Evolutionary conservation across 2,329 filamentous ascomycete genomes (phyloP).

Genomic region (Didymella pomorum): DNA sequence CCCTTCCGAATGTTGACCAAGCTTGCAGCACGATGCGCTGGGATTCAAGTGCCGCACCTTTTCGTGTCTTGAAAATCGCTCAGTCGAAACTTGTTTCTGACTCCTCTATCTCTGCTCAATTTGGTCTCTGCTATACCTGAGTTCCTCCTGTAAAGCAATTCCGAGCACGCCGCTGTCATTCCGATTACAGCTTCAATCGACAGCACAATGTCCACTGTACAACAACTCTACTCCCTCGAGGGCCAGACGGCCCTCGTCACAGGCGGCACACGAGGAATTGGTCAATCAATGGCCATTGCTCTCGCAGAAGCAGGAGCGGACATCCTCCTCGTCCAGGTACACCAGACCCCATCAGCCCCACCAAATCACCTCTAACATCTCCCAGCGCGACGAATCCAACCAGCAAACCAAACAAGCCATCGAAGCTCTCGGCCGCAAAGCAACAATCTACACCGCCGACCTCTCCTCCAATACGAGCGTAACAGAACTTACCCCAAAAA

Average conservation of each 20-base stretch:
- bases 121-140: not conserved
- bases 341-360: not conserved
- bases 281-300: conserved; percentile 60
- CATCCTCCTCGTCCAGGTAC: conserved; percentile 59
- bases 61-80: conserved; percentile 1
- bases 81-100: not conserved
- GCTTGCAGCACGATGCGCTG: conserved; percentile 19
- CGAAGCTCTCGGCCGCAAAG: conserved; percentile 71
- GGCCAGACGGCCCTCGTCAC: conserved; percentile 61
- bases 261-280: conserved; percentile 60
- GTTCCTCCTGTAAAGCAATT: not conserved
- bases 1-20: conserved; percentile 32
- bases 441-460: conserved; percentile 73
- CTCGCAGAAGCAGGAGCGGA: conserved; percentile 61
- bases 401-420: conserved; percentile 67
- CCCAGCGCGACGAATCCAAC: conserved; percentile 64
- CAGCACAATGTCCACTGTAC: conserved; percentile 41
- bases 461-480: conserved; percentile 69
- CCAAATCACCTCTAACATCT: conserved; percentile 5
- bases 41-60: conserved; percentile 12
- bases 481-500: conserved; percentile 64
- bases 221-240: conserved; percentile 58
- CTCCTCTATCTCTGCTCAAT: not conserved
- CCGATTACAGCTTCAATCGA: conserved; percentile 8
- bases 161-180: conserved; percentile 8